Evolutionary conservation across 2,329 filamentous ascomycete genomes (phyloP).

Genomic region (Pyrenophora teres): DNA sequence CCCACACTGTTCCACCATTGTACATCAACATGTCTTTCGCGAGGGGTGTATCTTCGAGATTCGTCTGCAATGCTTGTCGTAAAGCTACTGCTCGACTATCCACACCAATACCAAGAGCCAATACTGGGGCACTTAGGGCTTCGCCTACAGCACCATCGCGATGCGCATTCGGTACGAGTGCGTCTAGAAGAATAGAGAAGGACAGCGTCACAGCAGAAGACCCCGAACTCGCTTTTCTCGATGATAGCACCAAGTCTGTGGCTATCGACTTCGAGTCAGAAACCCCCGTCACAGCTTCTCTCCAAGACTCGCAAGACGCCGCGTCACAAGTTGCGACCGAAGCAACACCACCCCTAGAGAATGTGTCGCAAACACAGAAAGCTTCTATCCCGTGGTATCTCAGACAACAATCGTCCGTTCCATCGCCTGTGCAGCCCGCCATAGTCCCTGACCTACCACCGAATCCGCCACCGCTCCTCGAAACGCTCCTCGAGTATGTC

Average conservation of each 20-base stretch:
- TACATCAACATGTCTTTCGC: slow-evolving; percentile 28
- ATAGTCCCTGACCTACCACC: slow-evolving; percentile 67
- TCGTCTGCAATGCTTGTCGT: slow-evolving; percentile 34
- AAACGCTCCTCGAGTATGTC: slow-evolving; percentile 74
- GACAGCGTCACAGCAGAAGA: slow-evolving; percentile 17
- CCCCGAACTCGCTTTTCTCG: slow-evolving; percentile 20
- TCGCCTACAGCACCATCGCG: slow-evolving; percentile 11
- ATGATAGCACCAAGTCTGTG: not conserved
- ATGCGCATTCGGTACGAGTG: slow-evolving; percentile 30
- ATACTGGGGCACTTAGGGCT: slow-evolving; percentile 12
- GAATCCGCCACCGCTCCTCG: slow-evolving; percentile 71
- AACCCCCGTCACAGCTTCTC: not conserved
- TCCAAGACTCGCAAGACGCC: slow-evolving; percentile 4
- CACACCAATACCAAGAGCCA: slow-evolving; percentile 1
- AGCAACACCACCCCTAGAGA: slow-evolving; percentile 4
- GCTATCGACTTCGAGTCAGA: not conserved
- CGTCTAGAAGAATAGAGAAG: slow-evolving; percentile 16
- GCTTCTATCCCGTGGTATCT: slow-evolving; percentile 78
- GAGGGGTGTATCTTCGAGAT: slow-evolving; percentile 25
- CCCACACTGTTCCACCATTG: not conserved
- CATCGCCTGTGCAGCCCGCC: slow-evolving; percentile 55
- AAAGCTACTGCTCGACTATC: slow-evolving; percentile 10
- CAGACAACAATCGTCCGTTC: slow-evolving; percentile 52
- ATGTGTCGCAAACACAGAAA: slow-evolving; percentile 10
- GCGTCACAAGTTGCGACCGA: slow-evolving; percentile 8